phyloP scores from a whole-genome alignment of 257 asterid genomes.

The Solanum appendiculatum region DNA sequence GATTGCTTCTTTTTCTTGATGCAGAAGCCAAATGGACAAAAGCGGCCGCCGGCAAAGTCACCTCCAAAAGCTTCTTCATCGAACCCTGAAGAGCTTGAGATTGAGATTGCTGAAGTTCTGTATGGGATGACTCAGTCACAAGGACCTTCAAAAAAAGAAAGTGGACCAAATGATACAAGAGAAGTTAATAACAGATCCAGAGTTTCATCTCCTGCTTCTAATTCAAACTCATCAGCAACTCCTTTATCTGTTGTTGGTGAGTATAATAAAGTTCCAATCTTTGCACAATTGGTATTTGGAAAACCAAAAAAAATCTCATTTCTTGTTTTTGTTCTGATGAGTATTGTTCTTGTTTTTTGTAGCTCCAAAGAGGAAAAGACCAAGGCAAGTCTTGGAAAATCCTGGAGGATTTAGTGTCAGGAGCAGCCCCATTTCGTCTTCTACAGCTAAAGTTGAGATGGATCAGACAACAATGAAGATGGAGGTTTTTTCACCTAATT shows the following conservation, averaged over 20 bases:
- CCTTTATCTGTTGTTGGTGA: constrained; percentile 69
- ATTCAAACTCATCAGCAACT: constrained; percentile 28
- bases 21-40: constrained; percentile 60
- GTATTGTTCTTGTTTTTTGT: background rate
- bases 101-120: constrained; percentile 90
- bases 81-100: constrained; percentile 80
- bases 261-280: constrained; percentile 9
- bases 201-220: constrained; percentile 61
- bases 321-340: background rate
- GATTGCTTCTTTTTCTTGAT: constrained; percentile 1
- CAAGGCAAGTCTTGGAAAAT: constrained; percentile 61
- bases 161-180: constrained; percentile 22
- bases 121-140: constrained; percentile 82
- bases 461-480: constrained; percentile 45
- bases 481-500: constrained; percentile 36
- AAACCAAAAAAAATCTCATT: background rate
- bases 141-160: constrained; percentile 59
- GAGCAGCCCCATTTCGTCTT: constrained; percentile 32
- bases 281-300: background rate
- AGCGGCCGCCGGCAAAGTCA: constrained; percentile 67
- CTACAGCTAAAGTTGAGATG: constrained; percentile 27
- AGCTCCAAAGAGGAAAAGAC: constrained; percentile 90
- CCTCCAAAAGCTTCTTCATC: constrained; percentile 54
- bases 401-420: constrained; percentile 28
- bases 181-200: constrained; percentile 54